Conservation (phyloP, 257 asterid species). For the Cruciata laevipes region DNA sequence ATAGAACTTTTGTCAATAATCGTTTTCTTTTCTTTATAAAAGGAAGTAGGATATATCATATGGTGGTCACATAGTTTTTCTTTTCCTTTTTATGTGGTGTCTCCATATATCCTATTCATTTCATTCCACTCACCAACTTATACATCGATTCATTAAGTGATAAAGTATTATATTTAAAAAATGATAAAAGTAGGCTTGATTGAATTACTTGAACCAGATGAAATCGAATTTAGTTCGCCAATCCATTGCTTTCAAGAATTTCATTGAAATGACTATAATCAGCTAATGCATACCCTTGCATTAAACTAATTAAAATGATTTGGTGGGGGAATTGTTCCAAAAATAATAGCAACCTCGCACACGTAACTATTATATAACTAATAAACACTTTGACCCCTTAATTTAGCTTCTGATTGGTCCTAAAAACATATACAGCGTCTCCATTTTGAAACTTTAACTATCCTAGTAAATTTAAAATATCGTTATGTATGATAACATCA, state of each 20-base stretch:
- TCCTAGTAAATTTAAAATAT: too few species aligned
- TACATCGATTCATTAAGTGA: not conserved
- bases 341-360: not conserved
- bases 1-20: too few species aligned
- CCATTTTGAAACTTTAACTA: too few species aligned
- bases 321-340: constrained; percentile 3
- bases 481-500: too few species aligned
- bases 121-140: not conserved
- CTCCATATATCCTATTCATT: not conserved
- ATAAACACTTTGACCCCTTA: not conserved
- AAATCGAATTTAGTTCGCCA: not conserved
- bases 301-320: not conserved
- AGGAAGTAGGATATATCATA: too few species aligned
- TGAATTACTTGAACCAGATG: not conserved
- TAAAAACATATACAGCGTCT: too few species aligned
- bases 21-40: too few species aligned
- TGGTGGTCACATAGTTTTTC: not conserved
- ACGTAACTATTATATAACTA: not conserved
- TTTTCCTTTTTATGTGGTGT: not conserved
- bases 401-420: too few species aligned
- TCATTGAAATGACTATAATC: not conserved
- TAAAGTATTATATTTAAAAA: too few species aligned
- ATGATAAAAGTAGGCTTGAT: not conserved
- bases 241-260: not conserved
- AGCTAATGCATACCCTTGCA: not conserved